phyloP scores from a whole-genome alignment of 352 stramenopile species.

The Saprolegnia parasitica region DNA sequence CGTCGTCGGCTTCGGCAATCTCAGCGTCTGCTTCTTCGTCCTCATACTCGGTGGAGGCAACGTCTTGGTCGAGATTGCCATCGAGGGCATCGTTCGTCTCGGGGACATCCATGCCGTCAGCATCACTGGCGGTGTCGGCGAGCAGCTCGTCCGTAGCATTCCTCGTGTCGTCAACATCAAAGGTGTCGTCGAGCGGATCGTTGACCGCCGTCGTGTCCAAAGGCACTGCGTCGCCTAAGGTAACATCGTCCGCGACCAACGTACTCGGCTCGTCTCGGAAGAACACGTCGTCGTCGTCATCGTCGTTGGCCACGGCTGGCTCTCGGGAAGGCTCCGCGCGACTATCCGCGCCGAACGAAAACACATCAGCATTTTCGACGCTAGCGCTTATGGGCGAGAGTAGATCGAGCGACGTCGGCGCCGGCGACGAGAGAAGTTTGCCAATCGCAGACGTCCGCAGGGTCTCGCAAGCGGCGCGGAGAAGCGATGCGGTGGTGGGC shows the following conservation, averaged over 20 bases:
- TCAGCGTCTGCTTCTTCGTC: background rate
- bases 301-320: no score
- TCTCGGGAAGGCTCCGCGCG: no score
- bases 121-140: background rate
- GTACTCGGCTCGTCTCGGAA: no score
- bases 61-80: background rate
- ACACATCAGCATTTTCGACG: background rate
- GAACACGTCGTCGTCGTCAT: no score
- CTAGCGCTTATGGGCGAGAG: background rate
- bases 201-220: conserved; percentile 49
- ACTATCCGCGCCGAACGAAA: background rate
- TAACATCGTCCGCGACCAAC: no score
- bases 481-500: background rate
- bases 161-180: conserved; percentile 19
- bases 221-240: no score
- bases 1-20: conserved; percentile 13
- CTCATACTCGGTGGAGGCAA: background rate
- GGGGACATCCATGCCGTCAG: background rate
- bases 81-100: background rate
- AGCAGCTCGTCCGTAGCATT: no score
- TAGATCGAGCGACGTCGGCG: conserved; percentile 6
- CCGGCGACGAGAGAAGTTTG: background rate
- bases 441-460: background rate
- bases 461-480: background rate
- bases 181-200: conserved; percentile 33